phyloP scores from a whole-genome alignment of 2,329 filamentous ascomycete genomes.

The Ascochyta rabiei region DNA sequence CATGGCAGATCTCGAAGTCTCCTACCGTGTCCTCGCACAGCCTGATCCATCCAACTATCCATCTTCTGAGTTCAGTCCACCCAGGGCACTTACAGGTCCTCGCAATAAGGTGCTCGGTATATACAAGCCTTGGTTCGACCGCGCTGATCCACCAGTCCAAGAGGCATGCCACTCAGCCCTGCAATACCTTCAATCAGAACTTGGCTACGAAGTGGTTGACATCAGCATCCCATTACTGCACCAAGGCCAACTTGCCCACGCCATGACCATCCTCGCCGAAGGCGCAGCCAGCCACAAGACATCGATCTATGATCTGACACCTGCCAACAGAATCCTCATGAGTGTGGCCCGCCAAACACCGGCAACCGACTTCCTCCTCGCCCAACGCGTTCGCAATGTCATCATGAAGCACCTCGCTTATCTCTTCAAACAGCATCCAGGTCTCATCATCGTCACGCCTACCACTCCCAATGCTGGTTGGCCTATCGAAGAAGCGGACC shows the following conservation, averaged over 20 bases:
- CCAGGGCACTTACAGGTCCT: slow-evolving; percentile 52
- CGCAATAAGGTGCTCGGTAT: slow-evolving; percentile 70
- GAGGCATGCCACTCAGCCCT: slow-evolving; percentile 67
- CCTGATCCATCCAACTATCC: slow-evolving; percentile 69
- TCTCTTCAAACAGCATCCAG: slow-evolving; percentile 73
- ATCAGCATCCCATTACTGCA: slow-evolving; percentile 70
- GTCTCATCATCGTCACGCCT: slow-evolving; percentile 78
- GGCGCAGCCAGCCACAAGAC: slow-evolving; percentile 59
- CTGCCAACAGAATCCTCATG: slow-evolving; percentile 73
- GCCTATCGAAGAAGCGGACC: slow-evolving; percentile 70
- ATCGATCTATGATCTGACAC: slow-evolving; percentile 63
- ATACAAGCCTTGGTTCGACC: slow-evolving; percentile 71
- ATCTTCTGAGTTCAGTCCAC: slow-evolving; percentile 67
- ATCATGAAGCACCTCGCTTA: slow-evolving; percentile 79
- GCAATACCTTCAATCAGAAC: slow-evolving; percentile 59
- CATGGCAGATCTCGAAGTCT: slow-evolving; percentile 77
- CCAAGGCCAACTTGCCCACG: slow-evolving; percentile 78
- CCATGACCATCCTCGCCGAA: slow-evolving; percentile 77
- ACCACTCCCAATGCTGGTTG: slow-evolving; percentile 78
- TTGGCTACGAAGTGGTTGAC: slow-evolving; percentile 63
- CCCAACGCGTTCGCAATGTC: slow-evolving; percentile 73
- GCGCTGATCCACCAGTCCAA: slow-evolving; percentile 68
- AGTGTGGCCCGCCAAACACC: slow-evolving; percentile 68
- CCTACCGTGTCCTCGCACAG: slow-evolving; percentile 80
- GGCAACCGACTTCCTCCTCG: slow-evolving; percentile 72